Evolutionary conservation across 2,329 filamentous ascomycete genomes (phyloP), one percentile per base, ranked within the genome.

Genomic region (Penicillium sp.): DNA sequence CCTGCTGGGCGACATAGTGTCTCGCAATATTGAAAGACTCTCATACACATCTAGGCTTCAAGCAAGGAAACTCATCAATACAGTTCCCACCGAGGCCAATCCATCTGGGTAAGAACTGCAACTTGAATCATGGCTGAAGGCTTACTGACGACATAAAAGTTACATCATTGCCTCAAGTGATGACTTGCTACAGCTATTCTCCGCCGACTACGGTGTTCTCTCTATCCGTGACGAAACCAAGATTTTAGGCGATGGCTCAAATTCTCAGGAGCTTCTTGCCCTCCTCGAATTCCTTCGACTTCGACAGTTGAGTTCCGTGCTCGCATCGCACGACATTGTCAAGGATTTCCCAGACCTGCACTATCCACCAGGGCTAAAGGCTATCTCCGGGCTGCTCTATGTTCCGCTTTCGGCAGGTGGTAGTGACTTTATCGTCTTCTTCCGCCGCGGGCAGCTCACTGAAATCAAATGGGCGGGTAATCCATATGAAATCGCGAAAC

Each of bases 141-240:
- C 3, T 21, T 21, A 16, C 38, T 40, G 10, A 40, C 18, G 9
- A 40, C 9, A 40, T 3, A n/a, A 40, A 0, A 91, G 91, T 0
- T 96, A 96, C 68, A 96, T 96, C 45, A 88, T 95, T 53, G 91
- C 91, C 0, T 94, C 90, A 0, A 94, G 90, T 0, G 90, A 95
- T 49, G 92, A 96, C 64, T 74, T 96, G 0, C 71, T 96, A 4
- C 90, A 86, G 62, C 79, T 96, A 0, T 96, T 96, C 59, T 86
- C 94, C 66, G 92, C 91, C 0, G 92, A 96, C 64, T 94, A 90
- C 67, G 92, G 91, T 3, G 80, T 94, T 40, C 73, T 96, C 0
- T 95, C 89, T 0, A 96, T 96, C 42, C 81, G 83, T 27, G 90
- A 89, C n/a, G 91, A 96, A 69, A 94, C 91, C 0, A 96, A 96